A percentile compares a stretch with the other conserved stretches of the same genome.
Evolutionary conservation across 768 basidiomycete genomes (phyloP).

Genomic region (Mycena vulgaris): DNA sequence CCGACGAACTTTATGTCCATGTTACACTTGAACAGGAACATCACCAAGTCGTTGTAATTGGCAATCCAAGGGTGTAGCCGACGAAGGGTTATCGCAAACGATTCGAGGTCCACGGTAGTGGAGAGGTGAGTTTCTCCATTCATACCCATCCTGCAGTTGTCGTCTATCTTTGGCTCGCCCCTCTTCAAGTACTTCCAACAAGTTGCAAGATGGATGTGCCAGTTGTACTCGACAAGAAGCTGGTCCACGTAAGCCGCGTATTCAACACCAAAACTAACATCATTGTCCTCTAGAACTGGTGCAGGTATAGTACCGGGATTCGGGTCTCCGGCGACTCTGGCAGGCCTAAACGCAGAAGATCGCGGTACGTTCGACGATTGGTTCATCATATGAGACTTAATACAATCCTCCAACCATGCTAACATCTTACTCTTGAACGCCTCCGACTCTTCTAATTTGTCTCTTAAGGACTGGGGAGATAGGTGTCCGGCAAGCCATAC

Average conservation of each 20-base stretch:
- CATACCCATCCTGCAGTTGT: constrained; percentile 20
- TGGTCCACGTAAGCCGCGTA: not conserved
- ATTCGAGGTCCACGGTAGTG: not conserved
- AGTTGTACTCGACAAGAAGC: not conserved
- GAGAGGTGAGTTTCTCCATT: constrained; percentile 8
- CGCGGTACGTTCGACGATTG: not conserved
- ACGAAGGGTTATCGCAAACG: not conserved
- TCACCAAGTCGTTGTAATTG: constrained; percentile 15
- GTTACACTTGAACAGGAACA: constrained; percentile 41
- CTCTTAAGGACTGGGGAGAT: constrained; percentile 32
- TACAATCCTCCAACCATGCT: not conserved
- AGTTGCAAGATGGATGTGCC: not conserved
- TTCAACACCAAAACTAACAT: not conserved
- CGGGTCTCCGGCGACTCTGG: not conserved
- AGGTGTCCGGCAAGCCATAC: constrained; percentile 48
- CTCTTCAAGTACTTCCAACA: constrained; percentile 19
- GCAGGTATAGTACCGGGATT: constrained; percentile 2
- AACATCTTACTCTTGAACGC: not conserved
- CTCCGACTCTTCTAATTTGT: not conserved
- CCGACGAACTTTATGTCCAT: constrained; percentile 49
- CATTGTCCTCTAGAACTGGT: not conserved
- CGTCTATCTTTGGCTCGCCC: not conserved
- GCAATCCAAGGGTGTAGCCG: constrained; percentile 7
- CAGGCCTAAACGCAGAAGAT: no score
- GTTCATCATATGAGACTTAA: not conserved